These are phyloP conservation scores for Cyphellophora europaea DNA, from an alignment of 2,329 filamentous ascomycete genomes.

Conservation along the genomic window DNA sequence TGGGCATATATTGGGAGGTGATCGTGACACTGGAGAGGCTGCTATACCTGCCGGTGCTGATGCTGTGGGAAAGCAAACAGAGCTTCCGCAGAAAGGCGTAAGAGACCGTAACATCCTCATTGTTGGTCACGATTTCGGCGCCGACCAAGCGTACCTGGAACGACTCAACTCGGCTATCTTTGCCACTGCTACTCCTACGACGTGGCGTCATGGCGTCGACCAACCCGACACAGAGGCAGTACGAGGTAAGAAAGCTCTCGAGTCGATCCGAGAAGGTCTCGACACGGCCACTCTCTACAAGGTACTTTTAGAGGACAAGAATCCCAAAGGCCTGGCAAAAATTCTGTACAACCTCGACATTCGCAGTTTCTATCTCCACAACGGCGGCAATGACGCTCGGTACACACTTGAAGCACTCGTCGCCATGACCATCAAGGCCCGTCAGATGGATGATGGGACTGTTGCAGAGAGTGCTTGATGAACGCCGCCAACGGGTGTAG, in stretches of 20 bases:
- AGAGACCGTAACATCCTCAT: slow-evolving; percentile 56
- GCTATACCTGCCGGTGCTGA: not conserved
- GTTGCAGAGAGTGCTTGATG: no score
- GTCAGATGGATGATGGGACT: slow-evolving; percentile 17
- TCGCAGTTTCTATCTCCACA: slow-evolving; percentile 60
- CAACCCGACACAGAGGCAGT: slow-evolving; percentile 1
- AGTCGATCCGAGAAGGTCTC: slow-evolving; percentile 52
- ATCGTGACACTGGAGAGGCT: slow-evolving; percentile 1
- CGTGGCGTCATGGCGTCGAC: not conserved
- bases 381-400: slow-evolving; percentile 76
- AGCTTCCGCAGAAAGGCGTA: slow-evolving; percentile 7
- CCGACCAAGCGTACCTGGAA: slow-evolving; percentile 61
- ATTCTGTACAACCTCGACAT: slow-evolving; percentile 60
- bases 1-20: slow-evolving; percentile 6
- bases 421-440: slow-evolving; percentile 41
- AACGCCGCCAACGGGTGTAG: no score
- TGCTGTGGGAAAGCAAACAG: slow-evolving; percentile 4
- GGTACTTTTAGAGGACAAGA: slow-evolving; percentile 30
- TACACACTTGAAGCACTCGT: slow-evolving; percentile 71
- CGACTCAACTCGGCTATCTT: slow-evolving; percentile 52
- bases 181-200: slow-evolving; percentile 20
- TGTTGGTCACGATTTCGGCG: slow-evolving; percentile 63
- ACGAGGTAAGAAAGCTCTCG: slow-evolving; percentile 22
- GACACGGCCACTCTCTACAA: slow-evolving; percentile 67
- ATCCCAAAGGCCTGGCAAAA: slow-evolving; percentile 47